These are phyloP conservation scores for Lathyrus tuberosus DNA, from an alignment of 306 rosid species.

Conservation along the genomic window DNA sequence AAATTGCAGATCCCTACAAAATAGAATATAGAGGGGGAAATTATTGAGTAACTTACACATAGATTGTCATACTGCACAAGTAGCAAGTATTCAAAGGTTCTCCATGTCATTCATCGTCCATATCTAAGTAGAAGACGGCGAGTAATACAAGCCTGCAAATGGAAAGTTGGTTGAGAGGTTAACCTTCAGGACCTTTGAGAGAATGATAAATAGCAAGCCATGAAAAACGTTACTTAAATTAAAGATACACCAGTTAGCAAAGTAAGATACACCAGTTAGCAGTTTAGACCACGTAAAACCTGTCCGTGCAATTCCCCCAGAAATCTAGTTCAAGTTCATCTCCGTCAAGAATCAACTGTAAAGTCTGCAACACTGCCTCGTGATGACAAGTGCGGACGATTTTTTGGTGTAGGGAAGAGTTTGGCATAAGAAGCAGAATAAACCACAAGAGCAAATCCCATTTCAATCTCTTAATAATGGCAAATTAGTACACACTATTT, in stretches of 20 bases:
- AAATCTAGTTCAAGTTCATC: constrained; percentile 10
- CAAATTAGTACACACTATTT: not conserved
- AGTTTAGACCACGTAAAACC: not conserved
- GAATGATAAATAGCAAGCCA: constrained; percentile 11
- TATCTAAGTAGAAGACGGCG: constrained; percentile 59
- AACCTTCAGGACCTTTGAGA: constrained; percentile 26
- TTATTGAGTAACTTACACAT: constrained; percentile 45
- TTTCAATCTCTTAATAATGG: not conserved
- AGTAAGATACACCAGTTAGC: not conserved
- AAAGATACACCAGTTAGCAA: constrained; percentile 1
- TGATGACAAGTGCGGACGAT: constrained; percentile 25
- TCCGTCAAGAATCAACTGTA: constrained; percentile 21
- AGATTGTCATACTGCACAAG: constrained; percentile 45
- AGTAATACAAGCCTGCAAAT: constrained; percentile 81
- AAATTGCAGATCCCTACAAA: constrained; percentile 20
- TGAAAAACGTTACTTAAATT: constrained; percentile 1
- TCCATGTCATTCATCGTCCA: constrained; percentile 57
- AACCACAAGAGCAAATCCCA: not conserved
- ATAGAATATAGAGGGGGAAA: not conserved
- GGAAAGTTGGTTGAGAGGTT: constrained; percentile 42
- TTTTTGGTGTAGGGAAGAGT: constrained; percentile 3
- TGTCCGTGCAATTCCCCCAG: not conserved
- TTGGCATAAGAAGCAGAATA: constrained; percentile 24
- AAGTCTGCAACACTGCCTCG: constrained; percentile 22
- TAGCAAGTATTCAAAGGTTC: constrained; percentile 45